Evolutionary conservation across 2,329 filamentous ascomycete species (phyloP).

Genomic region (Phialophora tarda): DNA sequence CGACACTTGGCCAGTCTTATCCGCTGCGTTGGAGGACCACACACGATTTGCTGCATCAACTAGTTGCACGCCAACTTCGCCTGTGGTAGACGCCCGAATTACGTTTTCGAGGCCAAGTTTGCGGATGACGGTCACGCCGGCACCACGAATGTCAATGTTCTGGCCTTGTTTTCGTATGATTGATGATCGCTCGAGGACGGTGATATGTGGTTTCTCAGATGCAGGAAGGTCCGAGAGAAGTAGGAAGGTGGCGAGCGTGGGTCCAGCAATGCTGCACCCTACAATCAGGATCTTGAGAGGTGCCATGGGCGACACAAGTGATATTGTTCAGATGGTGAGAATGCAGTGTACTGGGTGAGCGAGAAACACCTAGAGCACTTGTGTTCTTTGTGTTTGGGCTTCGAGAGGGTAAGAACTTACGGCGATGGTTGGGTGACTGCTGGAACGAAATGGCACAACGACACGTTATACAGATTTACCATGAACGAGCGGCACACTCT

Average conservation of each 20-base stretch:
- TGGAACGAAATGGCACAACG: background rate
- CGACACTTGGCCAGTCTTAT: constrained; percentile 52
- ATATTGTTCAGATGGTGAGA: background rate
- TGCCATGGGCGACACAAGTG: constrained; percentile 27
- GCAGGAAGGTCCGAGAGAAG: constrained; percentile 54
- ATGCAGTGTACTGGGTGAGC: background rate
- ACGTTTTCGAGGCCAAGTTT: constrained; percentile 59
- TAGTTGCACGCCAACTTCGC: constrained; percentile 57
- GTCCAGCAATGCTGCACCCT: constrained; percentile 50
- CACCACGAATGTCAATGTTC: constrained; percentile 61
- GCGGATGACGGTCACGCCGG: constrained; percentile 59
- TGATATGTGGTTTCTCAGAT: constrained; percentile 41
- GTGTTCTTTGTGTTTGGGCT: background rate
- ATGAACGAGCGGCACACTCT: background rate
- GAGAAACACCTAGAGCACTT: background rate
- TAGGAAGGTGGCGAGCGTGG: constrained; percentile 52
- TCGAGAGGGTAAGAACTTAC: background rate
- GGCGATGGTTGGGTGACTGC: background rate
- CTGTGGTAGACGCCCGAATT: constrained; percentile 48
- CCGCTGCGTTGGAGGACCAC: constrained; percentile 50
- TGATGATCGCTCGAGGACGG: constrained; percentile 51
- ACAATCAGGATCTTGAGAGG: constrained; percentile 56
- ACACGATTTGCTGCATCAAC: constrained; percentile 51
- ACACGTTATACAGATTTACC: background rate
- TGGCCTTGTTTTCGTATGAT: constrained; percentile 55